Conservation (phyloP, 495 filamentous ascomycete genomes). For the Aspergillus cristatus region DNA sequence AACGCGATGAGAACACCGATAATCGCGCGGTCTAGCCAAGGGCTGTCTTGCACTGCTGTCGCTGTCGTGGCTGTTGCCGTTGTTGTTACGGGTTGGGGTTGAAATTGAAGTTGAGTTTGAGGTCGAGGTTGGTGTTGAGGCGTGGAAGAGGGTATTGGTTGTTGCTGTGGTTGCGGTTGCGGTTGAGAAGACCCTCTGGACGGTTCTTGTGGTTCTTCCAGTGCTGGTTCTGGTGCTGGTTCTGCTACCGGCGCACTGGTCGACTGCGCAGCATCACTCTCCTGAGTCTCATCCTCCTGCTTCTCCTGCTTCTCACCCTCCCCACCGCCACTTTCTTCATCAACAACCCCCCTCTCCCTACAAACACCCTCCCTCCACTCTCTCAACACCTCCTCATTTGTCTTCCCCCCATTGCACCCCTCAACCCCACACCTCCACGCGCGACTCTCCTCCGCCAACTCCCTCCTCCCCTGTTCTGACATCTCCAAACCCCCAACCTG, state of each 20-base stretch:
- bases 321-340: constrained; percentile 26
- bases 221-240: neutral
- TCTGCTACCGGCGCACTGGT: neutral
- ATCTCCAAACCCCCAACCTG: constrained; percentile 87
- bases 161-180: constrained; percentile 3
- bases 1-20: constrained; percentile 41
- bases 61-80: constrained; percentile 3
- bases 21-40: constrained; percentile 51
- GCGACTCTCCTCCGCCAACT: constrained; percentile 53
- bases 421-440: constrained; percentile 50
- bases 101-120: neutral
- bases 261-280: neutral
- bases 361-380: constrained; percentile 50
- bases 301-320: constrained; percentile 35
- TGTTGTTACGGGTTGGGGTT: constrained; percentile 1
- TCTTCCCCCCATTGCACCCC: constrained; percentile 27
- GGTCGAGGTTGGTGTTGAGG: neutral
- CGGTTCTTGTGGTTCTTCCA: neutral
- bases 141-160: neutral
- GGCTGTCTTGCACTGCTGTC: constrained; percentile 16
- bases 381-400: constrained; percentile 61
- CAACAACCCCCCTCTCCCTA: constrained; percentile 39
- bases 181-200: neutral
- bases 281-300: constrained; percentile 11
- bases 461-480: constrained; percentile 47